Percentiles rank a stretch among this genome's conserved stretches.
These are phyloP conservation scores for Fomitiporia mediterranea DNA, from an alignment of 1,284 basidiomycete genomes.

Conservation along the genomic window DNA sequence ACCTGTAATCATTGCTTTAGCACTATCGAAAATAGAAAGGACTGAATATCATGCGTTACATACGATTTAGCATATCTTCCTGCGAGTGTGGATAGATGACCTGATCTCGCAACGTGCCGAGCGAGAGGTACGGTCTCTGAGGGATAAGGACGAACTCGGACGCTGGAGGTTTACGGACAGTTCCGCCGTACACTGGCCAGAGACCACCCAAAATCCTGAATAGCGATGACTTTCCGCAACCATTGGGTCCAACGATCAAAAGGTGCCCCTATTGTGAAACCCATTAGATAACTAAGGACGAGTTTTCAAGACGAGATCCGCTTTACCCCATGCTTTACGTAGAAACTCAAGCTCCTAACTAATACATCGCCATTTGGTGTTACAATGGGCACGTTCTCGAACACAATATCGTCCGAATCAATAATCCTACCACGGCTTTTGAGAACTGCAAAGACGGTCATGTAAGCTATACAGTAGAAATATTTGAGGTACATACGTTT, in stretches of 20 bases:
- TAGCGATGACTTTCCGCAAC: constrained; percentile 85
- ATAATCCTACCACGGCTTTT: constrained; percentile 75
- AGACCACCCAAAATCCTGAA: constrained; percentile 95
- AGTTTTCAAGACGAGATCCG: constrained; percentile 15
- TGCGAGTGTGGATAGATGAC: constrained; percentile 84
- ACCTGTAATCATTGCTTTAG: constrained; percentile 35
- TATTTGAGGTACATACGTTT: constrained; percentile 49
- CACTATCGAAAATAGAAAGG: constrained; percentile 10
- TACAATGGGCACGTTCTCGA: constrained; percentile 92
- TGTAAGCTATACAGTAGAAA: constrained; percentile 1
- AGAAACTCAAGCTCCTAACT: constrained; percentile 80
- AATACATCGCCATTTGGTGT: constrained; percentile 95
- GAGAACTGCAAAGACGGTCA: constrained; percentile 51
- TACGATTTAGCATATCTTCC: constrained; percentile 68
- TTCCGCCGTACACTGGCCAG: constrained; percentile 95
- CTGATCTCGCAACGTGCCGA: constrained; percentile 93
- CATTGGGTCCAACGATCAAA: constrained; percentile 91
- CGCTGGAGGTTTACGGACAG: constrained; percentile 89
- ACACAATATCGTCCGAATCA: constrained; percentile 85
- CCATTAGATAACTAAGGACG: neutral
- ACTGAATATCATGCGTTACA: constrained; percentile 28
- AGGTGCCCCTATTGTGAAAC: constrained; percentile 67
- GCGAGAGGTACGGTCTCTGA: constrained; percentile 90
- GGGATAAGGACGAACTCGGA: constrained; percentile 93
- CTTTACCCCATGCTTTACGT: constrained; percentile 84